Conservation (phyloP, 73 alveolate genomes). For the Effrenium voratum region DNA sequence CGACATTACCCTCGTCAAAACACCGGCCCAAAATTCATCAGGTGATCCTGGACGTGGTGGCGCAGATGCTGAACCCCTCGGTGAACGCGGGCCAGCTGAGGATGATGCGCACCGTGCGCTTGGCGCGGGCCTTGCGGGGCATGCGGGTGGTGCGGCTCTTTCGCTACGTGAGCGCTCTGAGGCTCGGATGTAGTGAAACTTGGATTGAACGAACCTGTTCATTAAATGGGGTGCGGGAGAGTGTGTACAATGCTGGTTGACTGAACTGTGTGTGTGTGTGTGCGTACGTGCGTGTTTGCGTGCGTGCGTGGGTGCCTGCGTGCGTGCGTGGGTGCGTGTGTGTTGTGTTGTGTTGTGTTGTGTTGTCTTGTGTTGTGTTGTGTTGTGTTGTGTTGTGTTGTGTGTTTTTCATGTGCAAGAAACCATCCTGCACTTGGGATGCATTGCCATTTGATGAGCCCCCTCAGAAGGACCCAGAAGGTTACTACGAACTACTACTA, state of each 20-base stretch:
- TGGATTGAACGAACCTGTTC: too few relatives aligned
- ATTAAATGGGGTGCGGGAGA: not conserved
- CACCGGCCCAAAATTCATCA: too few relatives aligned
- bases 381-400: not conserved
- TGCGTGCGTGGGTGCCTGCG: too few relatives aligned
- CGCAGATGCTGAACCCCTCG: not conserved
- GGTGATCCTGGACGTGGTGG: not conserved
- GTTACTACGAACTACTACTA: too few relatives aligned
- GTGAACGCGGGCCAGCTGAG: not conserved
- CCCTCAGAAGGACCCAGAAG: too few relatives aligned
- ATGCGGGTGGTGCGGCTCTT: constrained; percentile 47
- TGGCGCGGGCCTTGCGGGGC: constrained; percentile 61
- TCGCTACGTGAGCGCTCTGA: constrained; percentile 30
- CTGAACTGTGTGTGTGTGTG: not conserved
- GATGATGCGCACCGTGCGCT: constrained; percentile 30
- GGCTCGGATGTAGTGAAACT: too few relatives aligned
- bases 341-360: not conserved
- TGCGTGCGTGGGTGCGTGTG: not conserved
- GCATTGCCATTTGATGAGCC: too few relatives aligned
- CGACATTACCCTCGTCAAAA: too few relatives aligned
- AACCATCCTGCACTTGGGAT: not conserved
- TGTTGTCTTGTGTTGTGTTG: not conserved
- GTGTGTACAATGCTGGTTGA: not conserved
- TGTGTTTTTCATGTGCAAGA: not conserved
- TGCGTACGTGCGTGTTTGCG: too few relatives aligned